Base-by-base conservation (phyloP, 2,329 filamentous ascomycete species). In the Xylaria sp. region DNA sequence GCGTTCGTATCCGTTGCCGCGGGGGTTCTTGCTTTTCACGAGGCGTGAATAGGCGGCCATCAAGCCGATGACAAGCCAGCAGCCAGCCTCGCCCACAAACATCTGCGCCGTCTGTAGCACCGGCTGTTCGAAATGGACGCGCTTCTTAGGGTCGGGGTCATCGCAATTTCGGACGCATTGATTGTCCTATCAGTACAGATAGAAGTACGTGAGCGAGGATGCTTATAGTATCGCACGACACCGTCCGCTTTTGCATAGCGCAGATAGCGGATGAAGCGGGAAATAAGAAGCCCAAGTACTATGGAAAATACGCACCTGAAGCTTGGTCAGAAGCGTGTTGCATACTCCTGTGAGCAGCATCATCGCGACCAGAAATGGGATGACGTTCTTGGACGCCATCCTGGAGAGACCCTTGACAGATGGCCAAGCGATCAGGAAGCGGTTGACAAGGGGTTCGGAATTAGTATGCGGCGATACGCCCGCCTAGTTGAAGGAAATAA, bases 71-170 rank as follows among this genome's bases (percentile, higher is more conserved):
- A 99, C 92, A 13, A 98, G 84, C 93, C 94, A 99, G 81, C 93
- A 96, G 65, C 93, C 94, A 84, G 92, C 90, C 77, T 99, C 95
- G 58, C 95, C 95, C 64, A 97, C 85, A 76, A 99, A 99, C 95
- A 99, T 99, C 77, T 98, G 95, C 1, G 92, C 87, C 66, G 95
- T 98, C 76, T 99, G 95, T 56, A 98, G 87, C 54, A 99, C 93
- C 17, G 95, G 95, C 75, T 98, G 94, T 76, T 97, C 92, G 78
- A 99, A 98, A 70, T 86, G 85, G 65, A 85, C 80, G 54, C 87
- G 89, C 67, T 89, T 85, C 61, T 83, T 83, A 9, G 86, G 85
- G 71, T 92, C 80, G 21, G 85, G 81, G 62, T 86, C 83, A 71
- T 92, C 87, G 81, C 95, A 99, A 80, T 98, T 87, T 67, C 90